Base-by-base conservation (phyloP, 441 rosid species). In the Adansonia grandidieri region DNA sequence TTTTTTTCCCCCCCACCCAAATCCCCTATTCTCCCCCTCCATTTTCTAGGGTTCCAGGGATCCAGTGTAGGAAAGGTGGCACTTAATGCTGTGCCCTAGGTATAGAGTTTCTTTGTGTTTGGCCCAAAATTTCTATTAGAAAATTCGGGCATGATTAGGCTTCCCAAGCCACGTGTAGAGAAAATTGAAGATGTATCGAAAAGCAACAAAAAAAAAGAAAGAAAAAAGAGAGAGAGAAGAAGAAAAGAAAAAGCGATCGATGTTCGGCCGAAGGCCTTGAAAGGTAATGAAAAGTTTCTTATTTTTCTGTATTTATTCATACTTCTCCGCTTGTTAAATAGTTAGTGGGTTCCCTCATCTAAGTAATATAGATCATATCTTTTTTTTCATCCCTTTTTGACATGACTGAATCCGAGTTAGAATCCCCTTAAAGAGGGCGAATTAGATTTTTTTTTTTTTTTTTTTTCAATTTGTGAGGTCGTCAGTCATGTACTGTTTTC, bases 101-200 rank as follows among this genome's bases (percentile, higher is more conserved):
- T 82, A 63, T 86, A 86, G 80, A 69, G 66, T 78, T 61, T 72
- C 71, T 28, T 76, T 80, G 74, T 74, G 79, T 77, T 77, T 72
- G 47, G 60, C 87, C 89, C 81, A 80, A 77, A 82, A 71, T 48
- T 37, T 64, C 81, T 50, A 74, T 80, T 67, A 58, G 62, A 81
- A 75, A 75, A 79, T 37, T 77, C 74, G 87, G 87, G 81, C 71
- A 76, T 28, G 78, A 67, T 70, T 68, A 11, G 84, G 86, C 88
- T 91, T 87, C 81, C 78, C 65, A 88, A 86, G 91, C 83, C 80
- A 4, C 70, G 4, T 86, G 91, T 87, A 88, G 92, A 89, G 91
- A 67, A 67, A 73, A 56, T 70, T 74, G 79, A 40, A 74, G 72
- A 50, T 86, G 88, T 79, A 78, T 79, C 10, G 19, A 15, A 74